These are phyloP conservation scores for Crepidotus variabilis DNA, from an alignment of 768 basidiomycete species.

Conservation along the genomic window DNA sequence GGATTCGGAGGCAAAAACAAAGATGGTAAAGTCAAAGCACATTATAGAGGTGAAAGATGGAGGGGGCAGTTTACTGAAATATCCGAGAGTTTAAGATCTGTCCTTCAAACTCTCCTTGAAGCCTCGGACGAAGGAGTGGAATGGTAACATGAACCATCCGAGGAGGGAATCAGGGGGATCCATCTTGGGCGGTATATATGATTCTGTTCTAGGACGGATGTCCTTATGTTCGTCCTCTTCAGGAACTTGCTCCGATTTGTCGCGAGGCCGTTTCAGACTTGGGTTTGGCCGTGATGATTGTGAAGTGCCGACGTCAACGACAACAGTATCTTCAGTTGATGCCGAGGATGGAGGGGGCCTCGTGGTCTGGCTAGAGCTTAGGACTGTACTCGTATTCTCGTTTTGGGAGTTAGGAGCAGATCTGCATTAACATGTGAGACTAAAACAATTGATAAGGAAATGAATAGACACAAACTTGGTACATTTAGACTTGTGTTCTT, in stretches of 20 bases:
- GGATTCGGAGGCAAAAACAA: slow-evolving; percentile 6
- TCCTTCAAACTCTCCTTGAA: slow-evolving; percentile 58
- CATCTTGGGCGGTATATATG: slow-evolving; percentile 36
- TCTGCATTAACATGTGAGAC: slow-evolving; percentile 8
- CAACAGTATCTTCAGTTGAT: slow-evolving; percentile 32
- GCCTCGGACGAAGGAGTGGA: slow-evolving; percentile 62
- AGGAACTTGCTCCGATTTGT: slow-evolving; percentile 25
- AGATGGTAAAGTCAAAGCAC: slow-evolving; percentile 2
- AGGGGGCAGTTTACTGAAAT: slow-evolving; percentile 6
- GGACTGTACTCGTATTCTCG: slow-evolving; percentile 16
- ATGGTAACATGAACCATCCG: slow-evolving; percentile 60
- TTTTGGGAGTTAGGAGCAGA: slow-evolving; percentile 13
- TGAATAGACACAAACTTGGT: slow-evolving; percentile 18
- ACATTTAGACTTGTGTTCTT: slow-evolving; percentile 56
- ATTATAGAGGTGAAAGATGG: not conserved
- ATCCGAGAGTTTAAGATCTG: slow-evolving; percentile 14
- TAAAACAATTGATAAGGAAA: slow-evolving; percentile 4
- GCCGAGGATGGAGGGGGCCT: slow-evolving; percentile 26
- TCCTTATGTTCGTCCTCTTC: slow-evolving; percentile 38
- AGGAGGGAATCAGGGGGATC: slow-evolving; percentile 42
- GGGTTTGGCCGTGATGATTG: slow-evolving; percentile 9
- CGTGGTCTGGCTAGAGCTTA: slow-evolving; percentile 16
- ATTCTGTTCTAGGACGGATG: slow-evolving; percentile 50
- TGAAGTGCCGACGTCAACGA: slow-evolving; percentile 8
- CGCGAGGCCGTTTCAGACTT: slow-evolving; percentile 48